Base-by-base conservation (phyloP, 2,329 filamentous ascomycete genomes). In the Calonectria pseudoturangicola region DNA sequence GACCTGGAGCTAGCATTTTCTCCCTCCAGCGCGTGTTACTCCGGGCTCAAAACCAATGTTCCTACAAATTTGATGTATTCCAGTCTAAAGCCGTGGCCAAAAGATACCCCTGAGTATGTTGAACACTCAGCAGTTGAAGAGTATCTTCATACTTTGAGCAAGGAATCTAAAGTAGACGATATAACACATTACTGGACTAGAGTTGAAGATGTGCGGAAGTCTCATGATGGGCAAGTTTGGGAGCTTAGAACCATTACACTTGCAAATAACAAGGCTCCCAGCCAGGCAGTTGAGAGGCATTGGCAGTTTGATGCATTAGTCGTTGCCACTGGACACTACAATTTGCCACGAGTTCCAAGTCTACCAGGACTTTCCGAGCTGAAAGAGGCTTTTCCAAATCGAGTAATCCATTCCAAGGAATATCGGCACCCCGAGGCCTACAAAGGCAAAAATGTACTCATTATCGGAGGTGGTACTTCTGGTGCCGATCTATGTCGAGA, bases 241-340 rank as follows among this genome's bases (percentile, higher is more conserved):
- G 7, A 28, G 25, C 47, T 54, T 2, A 51, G 15, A 28, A 66
- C 47, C 27, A 50, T 66, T 15, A 43, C 47, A 4, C 47, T 54
- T 50, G 18, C 15, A 16, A 48, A 27, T 21, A 12, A 25, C n/a
- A 18, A 39, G 16, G 28, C 16, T 47, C 10, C 25, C 8, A 47
- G 16, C 7, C 45, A 27, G 21, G 36, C 25, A 0, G 33, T 41
- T 21, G 63, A 66, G 33, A 36, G 15, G 21, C 15, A 47, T 6
- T 66, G 47, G 63, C 43, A 54, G 0, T 77, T 77, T 21, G 75
- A 77, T 5, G 68, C 74, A 4, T 15, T 76, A 1, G 72, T 77
- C 6, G 75, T 73, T 4, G 74, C 72, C 13, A 71, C 70, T 1
- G 74, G 72, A 0, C 72, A 77, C 12, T 77, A 76, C 1, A 77